Evolutionary conservation across 768 basidiomycete genomes (phyloP).

Genomic region (Mycena kentingensis): DNA sequence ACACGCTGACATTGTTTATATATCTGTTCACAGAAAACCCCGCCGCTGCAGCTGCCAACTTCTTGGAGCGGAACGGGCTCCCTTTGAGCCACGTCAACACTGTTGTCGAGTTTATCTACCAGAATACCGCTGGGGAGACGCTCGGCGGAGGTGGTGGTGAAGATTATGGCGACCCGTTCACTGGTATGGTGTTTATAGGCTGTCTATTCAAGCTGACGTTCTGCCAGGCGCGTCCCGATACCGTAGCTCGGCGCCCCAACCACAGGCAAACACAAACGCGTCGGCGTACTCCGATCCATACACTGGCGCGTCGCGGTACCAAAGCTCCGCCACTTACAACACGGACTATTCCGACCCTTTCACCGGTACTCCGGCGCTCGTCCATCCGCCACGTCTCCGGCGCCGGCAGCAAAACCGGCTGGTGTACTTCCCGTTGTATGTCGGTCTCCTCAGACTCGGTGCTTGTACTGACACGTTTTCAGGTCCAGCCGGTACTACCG

Average conservation of each 20-base stretch:
- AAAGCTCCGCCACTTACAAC: slow-evolving; percentile 40
- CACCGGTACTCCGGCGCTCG: slow-evolving; percentile 60
- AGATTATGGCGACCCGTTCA: slow-evolving; percentile 85
- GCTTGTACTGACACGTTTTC: slow-evolving; percentile 3
- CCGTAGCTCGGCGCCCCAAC: slow-evolving; percentile 42
- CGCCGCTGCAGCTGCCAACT: slow-evolving; percentile 84
- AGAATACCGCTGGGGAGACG: slow-evolving; percentile 79
- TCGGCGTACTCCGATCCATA: slow-evolving; percentile 65
- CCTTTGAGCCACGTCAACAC: slow-evolving; percentile 83
- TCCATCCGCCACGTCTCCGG: slow-evolving; percentile 35
- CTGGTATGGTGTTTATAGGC: slow-evolving; percentile 52
- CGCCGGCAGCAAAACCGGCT: slow-evolving; percentile 33
- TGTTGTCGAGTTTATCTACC: slow-evolving; percentile 91
- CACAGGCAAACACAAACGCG: slow-evolving; percentile 30
- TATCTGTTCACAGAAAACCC: slow-evolving; percentile 73
- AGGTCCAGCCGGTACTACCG: slow-evolving; percentile 75
- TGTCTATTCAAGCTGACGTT: slow-evolving; percentile 15
- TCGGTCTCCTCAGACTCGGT: no score
- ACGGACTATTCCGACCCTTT: slow-evolving; percentile 64
- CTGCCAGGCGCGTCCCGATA: slow-evolving; percentile 65
- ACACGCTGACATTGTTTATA: not conserved
- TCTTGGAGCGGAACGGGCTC: slow-evolving; percentile 82
- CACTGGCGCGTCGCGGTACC: slow-evolving; percentile 70
- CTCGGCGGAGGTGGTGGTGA: slow-evolving; percentile 55
- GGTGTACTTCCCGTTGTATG: slow-evolving; percentile 56